Percentiles rank a stretch among this genome's conserved stretches.
These are phyloP conservation scores for Euclidium syriacum DNA, from an alignment of 345 rosid genomes.

Conservation along the genomic window DNA sequence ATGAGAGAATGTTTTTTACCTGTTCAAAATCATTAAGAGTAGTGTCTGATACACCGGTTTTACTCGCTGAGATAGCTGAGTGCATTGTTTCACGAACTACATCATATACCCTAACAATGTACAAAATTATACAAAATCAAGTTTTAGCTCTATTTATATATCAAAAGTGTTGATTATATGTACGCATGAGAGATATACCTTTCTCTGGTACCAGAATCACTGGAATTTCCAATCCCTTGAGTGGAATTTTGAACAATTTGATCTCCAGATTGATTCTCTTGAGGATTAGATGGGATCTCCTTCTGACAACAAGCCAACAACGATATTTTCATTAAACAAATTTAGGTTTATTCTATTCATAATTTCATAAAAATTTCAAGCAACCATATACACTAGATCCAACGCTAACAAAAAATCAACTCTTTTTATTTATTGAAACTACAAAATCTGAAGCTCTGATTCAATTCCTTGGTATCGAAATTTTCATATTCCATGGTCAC, in stretches of 20 bases:
- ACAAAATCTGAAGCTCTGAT: background rate
- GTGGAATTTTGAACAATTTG: slow-evolving; percentile 1
- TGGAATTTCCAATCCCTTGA: slow-evolving; percentile 15
- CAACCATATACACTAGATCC: background rate
- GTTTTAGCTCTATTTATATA: too few species aligned
- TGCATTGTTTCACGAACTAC: slow-evolving; percentile 69
- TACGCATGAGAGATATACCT: slow-evolving; percentile 28
- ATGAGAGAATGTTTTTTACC: slow-evolving; percentile 34
- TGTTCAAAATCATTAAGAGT: slow-evolving; percentile 72
- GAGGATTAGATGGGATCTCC: slow-evolving; percentile 33
- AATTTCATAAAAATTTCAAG: background rate
- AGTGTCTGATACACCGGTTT: slow-evolving; percentile 59
- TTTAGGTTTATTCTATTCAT: background rate
- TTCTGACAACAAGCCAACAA: slow-evolving; percentile 25
- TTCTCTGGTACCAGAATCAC: slow-evolving; percentile 15
- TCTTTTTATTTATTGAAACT: background rate
- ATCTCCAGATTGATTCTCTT: slow-evolving; percentile 27
- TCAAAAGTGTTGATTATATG: too few species aligned
- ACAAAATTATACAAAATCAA: too few species aligned
- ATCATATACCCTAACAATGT: slow-evolving; percentile 51
- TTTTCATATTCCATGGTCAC: background rate
- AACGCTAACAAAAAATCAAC: background rate
- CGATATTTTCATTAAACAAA: background rate
- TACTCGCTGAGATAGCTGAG: slow-evolving; percentile 68
- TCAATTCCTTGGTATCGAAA: background rate